Evolutionary conservation across 441 rosid species (phyloP), one percentile per base, ranked within the genome.

Genomic region (Populus hybrid): DNA sequence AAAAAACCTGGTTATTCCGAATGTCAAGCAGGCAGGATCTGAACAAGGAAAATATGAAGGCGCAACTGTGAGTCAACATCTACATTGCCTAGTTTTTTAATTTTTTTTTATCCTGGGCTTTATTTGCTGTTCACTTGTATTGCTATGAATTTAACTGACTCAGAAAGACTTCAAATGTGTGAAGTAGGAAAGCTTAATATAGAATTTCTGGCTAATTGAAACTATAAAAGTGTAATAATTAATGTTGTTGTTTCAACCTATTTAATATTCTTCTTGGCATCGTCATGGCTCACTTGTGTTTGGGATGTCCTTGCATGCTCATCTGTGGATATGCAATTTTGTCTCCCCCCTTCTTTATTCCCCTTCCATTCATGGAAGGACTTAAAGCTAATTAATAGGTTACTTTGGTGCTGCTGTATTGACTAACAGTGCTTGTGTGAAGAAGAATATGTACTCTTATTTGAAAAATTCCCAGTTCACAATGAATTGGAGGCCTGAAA

Each of bases 1-100:
- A 82, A 94, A 87, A 83, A 82, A 86, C 82, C 87, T 96, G 71
- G 94, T 96, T 77, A 85, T 96, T 84, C 99, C 98, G 46, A 92
- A 93, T 89, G 95, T 84, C 73, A 94, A 96, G 86, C 95, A 90
- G 79, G 88, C 92, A 20, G 98, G 95, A 86, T 90, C 95, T 8
- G 98, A 94, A 85, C 98, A 90, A 87, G 98, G 95, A 89, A 90
- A 92, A 72, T 96, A 73, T 89, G 99, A 96, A 87, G 99, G 98
- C 53, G 99, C 99, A 83, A 96, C 98, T 77, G 98, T 96, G 87
- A 91, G 99, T 93, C 79, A 40, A 80, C 74, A 61, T 72, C 32
- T 30, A 30, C 50, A n/a, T 73, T 65, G 72, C 26, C n/a, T 78
- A 28, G 28, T 10, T 69, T 8, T 21, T 16, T 66, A 8, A 61